These are phyloP conservation scores for Alloteropsis semialata DNA, from an alignment of 176 grass and related monocot species.

Conservation along the genomic window DNA sequence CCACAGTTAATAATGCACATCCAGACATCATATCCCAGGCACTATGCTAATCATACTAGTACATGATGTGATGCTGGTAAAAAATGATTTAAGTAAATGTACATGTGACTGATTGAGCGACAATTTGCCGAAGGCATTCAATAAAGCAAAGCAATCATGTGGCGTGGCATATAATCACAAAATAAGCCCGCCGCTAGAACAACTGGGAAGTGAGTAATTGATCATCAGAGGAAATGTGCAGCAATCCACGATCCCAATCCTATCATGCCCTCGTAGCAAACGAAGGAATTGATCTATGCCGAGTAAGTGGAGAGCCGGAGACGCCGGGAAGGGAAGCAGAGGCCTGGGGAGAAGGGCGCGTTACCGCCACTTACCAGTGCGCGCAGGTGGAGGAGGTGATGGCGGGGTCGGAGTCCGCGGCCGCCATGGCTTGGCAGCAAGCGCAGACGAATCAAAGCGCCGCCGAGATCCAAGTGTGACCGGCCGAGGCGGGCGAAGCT, in stretches of 20 bases:
- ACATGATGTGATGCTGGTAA: neutral
- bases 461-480: slow-evolving; percentile 22
- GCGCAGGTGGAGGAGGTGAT: slow-evolving; percentile 46
- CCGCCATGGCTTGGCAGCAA: slow-evolving; percentile 2
- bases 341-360: neutral
- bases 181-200: neutral
- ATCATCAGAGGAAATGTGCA: neutral
- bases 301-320: neutral
- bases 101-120: neutral
- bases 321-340: neutral
- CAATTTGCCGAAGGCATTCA: neutral
- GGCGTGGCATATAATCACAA: neutral
- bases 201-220: too few relatives aligned
- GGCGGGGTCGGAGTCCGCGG: slow-evolving; percentile 16
- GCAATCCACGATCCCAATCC: neutral
- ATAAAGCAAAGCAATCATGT: neutral
- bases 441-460: neutral
- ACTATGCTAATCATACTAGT: neutral
- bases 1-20: neutral
- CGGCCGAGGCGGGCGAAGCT: neutral
- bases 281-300: too few relatives aligned
- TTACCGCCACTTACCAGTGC: slow-evolving; percentile 47
- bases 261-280: neutral
- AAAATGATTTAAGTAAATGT: neutral
- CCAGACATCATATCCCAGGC: neutral